Percentiles rank a stretch among this genome's conserved stretches.
These are phyloP conservation scores for Candida koratica DNA, from an alignment of 805 yeast species.

Conservation along the genomic window DNA sequence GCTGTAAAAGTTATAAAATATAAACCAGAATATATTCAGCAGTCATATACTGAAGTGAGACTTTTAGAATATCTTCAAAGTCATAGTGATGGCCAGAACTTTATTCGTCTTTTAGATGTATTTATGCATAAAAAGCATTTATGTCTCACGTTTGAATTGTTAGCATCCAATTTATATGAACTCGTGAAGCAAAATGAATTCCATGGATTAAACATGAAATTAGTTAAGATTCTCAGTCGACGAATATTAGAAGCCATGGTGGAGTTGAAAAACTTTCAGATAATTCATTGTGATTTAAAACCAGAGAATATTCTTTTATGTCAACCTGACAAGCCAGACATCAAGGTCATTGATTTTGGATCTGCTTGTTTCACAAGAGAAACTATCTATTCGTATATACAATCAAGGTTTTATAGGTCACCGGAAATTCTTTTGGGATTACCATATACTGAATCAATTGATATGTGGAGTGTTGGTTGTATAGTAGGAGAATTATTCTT, in stretches of 20 bases:
- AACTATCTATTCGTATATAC: conserved; percentile 86
- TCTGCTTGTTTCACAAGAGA: conserved; percentile 91
- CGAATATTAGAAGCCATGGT: conserved; percentile 81
- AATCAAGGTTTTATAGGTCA: conserved; percentile 87
- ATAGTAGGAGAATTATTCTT: conserved; percentile 85
- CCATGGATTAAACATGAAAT: conserved; percentile 77
- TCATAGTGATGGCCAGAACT: conserved; percentile 62
- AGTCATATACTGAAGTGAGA: conserved; percentile 85
- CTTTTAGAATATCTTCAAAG: conserved; percentile 77
- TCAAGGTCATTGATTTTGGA: conserved; percentile 94
- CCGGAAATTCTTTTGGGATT: conserved; percentile 92
- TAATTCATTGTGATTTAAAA: conserved; percentile 94
- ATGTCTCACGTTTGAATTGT: conserved; percentile 86
- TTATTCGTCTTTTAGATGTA: conserved; percentile 76
- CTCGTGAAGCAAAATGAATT: conserved; percentile 89
- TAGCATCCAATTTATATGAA: conserved; percentile 86
- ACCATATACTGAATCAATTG: conserved; percentile 89
- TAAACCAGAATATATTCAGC: conserved; percentile 85
- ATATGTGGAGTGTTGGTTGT: conserved; percentile 97
- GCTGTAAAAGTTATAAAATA: conserved; percentile 95
- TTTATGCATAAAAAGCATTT: conserved; percentile 90
- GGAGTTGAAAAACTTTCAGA: conserved; percentile 73
- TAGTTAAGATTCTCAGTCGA: conserved; percentile 71
- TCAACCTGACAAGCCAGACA: conserved; percentile 75
- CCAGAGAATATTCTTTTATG: conserved; percentile 90